Evolutionary conservation across 805 yeast species (phyloP), one percentile per base, ranked within the genome.

Genomic region (Candida methanosorbosa): DNA sequence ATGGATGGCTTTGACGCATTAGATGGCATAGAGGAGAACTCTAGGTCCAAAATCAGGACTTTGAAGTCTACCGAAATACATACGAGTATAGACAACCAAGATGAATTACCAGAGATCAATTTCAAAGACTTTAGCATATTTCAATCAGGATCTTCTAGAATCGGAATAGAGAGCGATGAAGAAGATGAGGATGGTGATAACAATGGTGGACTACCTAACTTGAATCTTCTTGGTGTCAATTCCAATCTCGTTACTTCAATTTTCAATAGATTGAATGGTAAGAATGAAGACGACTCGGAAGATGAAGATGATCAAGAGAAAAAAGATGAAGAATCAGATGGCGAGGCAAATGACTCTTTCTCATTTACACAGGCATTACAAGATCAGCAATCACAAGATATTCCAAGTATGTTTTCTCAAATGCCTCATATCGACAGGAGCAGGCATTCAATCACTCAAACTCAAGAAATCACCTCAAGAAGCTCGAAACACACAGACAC

Each of bases 1-100:
- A 48, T 48, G 52, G 49, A 48, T 32, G 38, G 44, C 19, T 38
- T 48, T 20, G 44, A 41, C 9, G 47, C 36, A 13, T 30, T 48
- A 29, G 46, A 42, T 24, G 50, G 44, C 13, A 21, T 48, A 20
- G 40, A 47, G 19, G 17, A n/a, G n/a, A 19, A 7, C 30, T 12
- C 19, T 6, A 24, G 32, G 35, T 18, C 32, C 34, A n/a, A 37
- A 32, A n/a, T n/a, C n/a, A 27, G 29, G 8, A 27, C 29, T 17
- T 16, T 27, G 20, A 16, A 27, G n/a, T 17, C n/a, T 26, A 14
- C 20, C n/a, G n/a, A n/a, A n/a, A 21, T 21, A 21, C 23, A 8
- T 11, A 21, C 7, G 23, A 28, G 24, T 15, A 18, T 15, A 14
- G n/a, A 16, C 12, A 18, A 16, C 12, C 17, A 16, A 4, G 21